Conservation (phyloP, 176 grass and related monocot genomes). For the Eragrostis curvula region DNA sequence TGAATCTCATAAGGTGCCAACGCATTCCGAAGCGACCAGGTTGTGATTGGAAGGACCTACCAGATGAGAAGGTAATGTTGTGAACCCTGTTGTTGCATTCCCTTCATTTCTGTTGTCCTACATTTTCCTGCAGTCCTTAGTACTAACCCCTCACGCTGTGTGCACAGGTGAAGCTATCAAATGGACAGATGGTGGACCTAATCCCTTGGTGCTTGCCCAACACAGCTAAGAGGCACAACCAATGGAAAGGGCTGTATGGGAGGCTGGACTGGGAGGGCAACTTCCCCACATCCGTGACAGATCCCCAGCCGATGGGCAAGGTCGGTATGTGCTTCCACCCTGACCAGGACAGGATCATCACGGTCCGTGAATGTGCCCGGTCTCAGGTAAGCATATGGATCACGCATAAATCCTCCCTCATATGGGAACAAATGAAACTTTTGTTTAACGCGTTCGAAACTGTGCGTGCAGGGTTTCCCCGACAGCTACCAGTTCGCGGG, state of each 20-base stretch:
- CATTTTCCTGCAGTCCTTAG: background rate
- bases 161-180: slow-evolving; percentile 89
- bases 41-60: slow-evolving; percentile 93
- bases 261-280: slow-evolving; percentile 99
- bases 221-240: slow-evolving; percentile 97
- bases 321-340: slow-evolving; percentile 98
- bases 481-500: slow-evolving; percentile 84
- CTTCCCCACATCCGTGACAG: slow-evolving; percentile 95
- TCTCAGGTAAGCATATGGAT: slow-evolving; percentile 61
- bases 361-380: slow-evolving; percentile 84
- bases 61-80: slow-evolving; percentile 83
- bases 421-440: background rate
- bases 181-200: slow-evolving; percentile 83
- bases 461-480: slow-evolving; percentile 73
- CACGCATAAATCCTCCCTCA: background rate
- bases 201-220: slow-evolving; percentile 99
- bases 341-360: slow-evolving; percentile 90
- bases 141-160: background rate
- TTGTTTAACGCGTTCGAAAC: slow-evolving; percentile 12
- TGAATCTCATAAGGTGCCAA: slow-evolving; percentile 96
- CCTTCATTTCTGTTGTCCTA: slow-evolving; percentile 16
- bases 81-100: slow-evolving; percentile 7
- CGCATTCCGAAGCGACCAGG: slow-evolving; percentile 86
- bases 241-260: slow-evolving; percentile 97
- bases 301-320: slow-evolving; percentile 97